Evolutionary conservation across 352 stramenopile species (phyloP), one percentile per base, ranked within the genome.

Genomic region (Pelagophyceae sp.): DNA sequence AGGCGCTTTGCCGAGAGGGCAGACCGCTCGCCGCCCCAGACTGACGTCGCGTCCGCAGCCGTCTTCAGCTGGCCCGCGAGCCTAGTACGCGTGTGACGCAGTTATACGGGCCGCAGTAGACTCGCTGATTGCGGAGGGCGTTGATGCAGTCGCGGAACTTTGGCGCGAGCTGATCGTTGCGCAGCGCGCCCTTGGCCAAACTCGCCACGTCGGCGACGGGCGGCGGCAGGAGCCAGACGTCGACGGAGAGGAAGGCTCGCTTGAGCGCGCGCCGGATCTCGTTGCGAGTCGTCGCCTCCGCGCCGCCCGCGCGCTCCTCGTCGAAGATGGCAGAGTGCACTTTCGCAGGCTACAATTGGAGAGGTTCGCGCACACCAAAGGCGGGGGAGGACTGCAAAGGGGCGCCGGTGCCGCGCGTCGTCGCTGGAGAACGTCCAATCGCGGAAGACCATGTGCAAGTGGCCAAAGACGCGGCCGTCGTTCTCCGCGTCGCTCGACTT

Each of bases 381-480:
- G n/a, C n/a, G n/a, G n/a, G n/a, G n/a, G n/a, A n/a, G n/a, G n/a
- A n/a, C n/a, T n/a, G n/a, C n/a, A n/a, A n/a, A n/a, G n/a, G n/a
- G n/a, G n/a, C n/a, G n/a, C n/a, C n/a, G n/a, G n/a, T n/a, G n/a
- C n/a, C n/a, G n/a, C 25, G 75, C 54, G 29, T 81, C 82, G 35
- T 79, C 79, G 38, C 69, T 75, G 74, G 79, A 80, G 61, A 45
- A 40, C 45, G 80, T 80, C 82, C 82, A 85, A 72, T 85, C 82
- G 61, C 82, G 81, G 75, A 85, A 85, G 23, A 85, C 81, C 25
- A 85, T 81, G 63, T 85, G 82, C 33, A 85, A 74, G 75, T 85
- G 80, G n/a, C 82, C 82, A 58, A 85, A 85, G 40, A 78, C 65
- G 29, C 27, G 54, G 61, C 45, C n/a, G 45, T 54, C 45, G 11